Evolutionary conservation across 352 stramenopile species (phyloP).

Genomic region (Thraustochytrium sp.): DNA sequence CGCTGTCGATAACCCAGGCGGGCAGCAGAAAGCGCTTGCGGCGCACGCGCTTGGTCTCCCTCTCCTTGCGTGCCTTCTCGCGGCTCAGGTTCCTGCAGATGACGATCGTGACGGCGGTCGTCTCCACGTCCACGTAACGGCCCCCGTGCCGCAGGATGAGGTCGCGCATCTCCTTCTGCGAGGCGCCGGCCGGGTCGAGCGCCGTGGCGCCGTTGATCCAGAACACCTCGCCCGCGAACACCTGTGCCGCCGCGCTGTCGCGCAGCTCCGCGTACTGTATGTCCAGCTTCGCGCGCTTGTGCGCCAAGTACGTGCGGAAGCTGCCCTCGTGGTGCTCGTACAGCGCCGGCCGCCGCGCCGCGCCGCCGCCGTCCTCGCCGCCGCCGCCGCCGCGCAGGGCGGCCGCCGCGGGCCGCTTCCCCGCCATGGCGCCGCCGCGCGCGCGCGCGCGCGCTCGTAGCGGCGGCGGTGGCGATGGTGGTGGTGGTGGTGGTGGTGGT

Average conservation of each 20-base stretch:
- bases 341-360: background rate
- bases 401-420: background rate
- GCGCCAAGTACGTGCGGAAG: background rate
- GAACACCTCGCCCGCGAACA: conserved; percentile 14
- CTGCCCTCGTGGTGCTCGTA: background rate
- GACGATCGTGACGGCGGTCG: background rate
- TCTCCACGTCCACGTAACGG: background rate
- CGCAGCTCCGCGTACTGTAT: background rate
- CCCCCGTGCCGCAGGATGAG: background rate
- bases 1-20: background rate
- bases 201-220: conserved; percentile 37
- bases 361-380: no score
- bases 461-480: no score
- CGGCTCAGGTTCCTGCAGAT: conserved; percentile 35
- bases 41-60: background rate
- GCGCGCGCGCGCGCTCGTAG: no score
- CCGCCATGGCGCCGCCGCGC: no score
- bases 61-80: conserved; percentile 18
- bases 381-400: no score
- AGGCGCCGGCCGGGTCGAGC: background rate
- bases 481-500: no score
- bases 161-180: background rate
- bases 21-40: background rate
- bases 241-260: background rate
- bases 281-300: background rate